phyloP scores from a whole-genome alignment of 495 filamentous ascomycete genomes.

The Lophiostoma macrostomum region DNA sequence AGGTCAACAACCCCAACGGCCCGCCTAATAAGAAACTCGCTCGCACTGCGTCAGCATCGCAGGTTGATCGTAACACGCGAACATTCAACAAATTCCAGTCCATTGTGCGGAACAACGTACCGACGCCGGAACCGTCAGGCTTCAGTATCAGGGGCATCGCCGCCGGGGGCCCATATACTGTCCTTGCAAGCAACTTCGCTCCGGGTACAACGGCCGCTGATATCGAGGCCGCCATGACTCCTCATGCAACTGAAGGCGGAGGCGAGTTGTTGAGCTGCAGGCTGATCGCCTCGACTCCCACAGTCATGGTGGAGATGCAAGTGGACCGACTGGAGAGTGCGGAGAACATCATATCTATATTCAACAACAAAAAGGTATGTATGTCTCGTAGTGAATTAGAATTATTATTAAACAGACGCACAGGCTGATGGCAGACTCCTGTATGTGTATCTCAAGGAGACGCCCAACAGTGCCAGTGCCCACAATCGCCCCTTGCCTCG shows the following conservation, averaged over 20 bases:
- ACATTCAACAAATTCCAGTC: slow-evolving; percentile 38
- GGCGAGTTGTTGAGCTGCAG: slow-evolving; percentile 68
- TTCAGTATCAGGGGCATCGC: slow-evolving; percentile 78
- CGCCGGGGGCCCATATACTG: slow-evolving; percentile 63
- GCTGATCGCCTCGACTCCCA: slow-evolving; percentile 65
- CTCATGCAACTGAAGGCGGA: no score
- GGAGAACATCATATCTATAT: slow-evolving; percentile 74
- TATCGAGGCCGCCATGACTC: slow-evolving; percentile 80
- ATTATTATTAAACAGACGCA: slow-evolving; percentile 3
- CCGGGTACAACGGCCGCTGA: slow-evolving; percentile 91
- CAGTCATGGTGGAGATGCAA: slow-evolving; percentile 80
- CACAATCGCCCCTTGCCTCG: slow-evolving; percentile 3
- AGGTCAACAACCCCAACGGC: slow-evolving; percentile 22
- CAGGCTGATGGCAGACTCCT: slow-evolving; percentile 89
- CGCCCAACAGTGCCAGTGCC: slow-evolving; percentile 9
- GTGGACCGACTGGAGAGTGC: slow-evolving; percentile 76
- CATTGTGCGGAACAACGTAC: slow-evolving; percentile 30
- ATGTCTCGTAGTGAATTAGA: neutral
- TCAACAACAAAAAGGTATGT: slow-evolving; percentile 78
- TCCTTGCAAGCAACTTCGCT: slow-evolving; percentile 86
- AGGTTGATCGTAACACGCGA: slow-evolving; percentile 30
- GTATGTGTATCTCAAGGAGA: slow-evolving; percentile 64
- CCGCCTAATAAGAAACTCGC: slow-evolving; percentile 12
- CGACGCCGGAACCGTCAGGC: slow-evolving; percentile 42
- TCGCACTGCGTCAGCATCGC: slow-evolving; percentile 32